Base-by-base conservation (phyloP, 257 asterid genomes). In the Thymus quinquecostatus region DNA sequence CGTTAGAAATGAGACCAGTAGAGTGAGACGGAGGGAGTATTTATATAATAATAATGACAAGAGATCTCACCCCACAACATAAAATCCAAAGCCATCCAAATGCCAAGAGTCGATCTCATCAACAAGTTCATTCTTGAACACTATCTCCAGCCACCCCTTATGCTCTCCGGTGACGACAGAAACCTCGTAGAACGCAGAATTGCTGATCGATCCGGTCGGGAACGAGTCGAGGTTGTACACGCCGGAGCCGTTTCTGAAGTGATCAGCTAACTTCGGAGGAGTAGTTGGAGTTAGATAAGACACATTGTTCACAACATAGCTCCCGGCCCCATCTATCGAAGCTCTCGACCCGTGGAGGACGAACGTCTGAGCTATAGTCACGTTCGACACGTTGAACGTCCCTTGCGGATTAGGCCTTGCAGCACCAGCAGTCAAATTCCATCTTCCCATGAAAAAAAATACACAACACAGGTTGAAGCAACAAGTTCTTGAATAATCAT, bases 401-500 rank as follows among this genome's bases (percentile, higher is more conserved):
- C 88, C 91, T 70, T 86, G 90, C 55, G 90, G 88, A 79, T 86
- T 86, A 40, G 90, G 90, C 76, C 90, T 79, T 10, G 86, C 86
- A 10, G 88, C 86, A 70, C 85, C 86, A 0, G 86, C 34, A 9
- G 85, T 77, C 82, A 83, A 51, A 69, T 86, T 86, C 91, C 86
- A 86, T 73, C 88, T 83, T 55, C 62, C 5, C 33, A 34, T 36
- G 71, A 56, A 29, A 64, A 64, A 21, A 21, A 21, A 21, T 21
- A 2, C 38, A 61, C 41, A 53, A 14, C 41, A 58, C 41, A 27
- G 33, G 13, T 2, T 70, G n/a, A 34, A 14, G 28, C 2, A 45
- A 27, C 5, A n/a, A 1, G 2, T 33, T n/a, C 43, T 56, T 28
- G 34, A 4, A 57, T 43, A 29, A 21, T 43, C 9, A 32, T 14